These are phyloP conservation scores for Chrysochromulina tobinii DNA, from an alignment of 78 protist genomes.

Conservation along the genomic window DNA sequence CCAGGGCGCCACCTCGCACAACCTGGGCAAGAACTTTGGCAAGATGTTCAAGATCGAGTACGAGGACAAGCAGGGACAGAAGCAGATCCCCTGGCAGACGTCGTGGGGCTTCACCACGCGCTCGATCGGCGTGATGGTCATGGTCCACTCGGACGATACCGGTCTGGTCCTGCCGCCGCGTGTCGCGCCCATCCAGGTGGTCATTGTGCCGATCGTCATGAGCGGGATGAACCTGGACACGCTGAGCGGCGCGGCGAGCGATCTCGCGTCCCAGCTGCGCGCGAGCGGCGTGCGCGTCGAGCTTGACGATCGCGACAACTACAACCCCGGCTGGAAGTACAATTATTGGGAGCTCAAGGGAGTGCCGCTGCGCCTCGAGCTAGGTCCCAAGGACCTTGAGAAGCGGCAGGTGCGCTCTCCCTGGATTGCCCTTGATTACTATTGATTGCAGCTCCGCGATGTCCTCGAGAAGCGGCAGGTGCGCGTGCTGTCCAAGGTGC, in stretches of 20 bases:
- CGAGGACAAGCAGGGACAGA: conserved; percentile 53
- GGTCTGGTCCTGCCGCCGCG: conserved; percentile 98
- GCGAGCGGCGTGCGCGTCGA: conserved; percentile 77
- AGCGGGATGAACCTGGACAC: not conserved
- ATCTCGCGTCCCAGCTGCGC: conserved; percentile 27
- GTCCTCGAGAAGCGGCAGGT: too few species aligned
- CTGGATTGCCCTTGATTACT: too few species aligned
- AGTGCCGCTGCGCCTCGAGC: conserved; percentile 93
- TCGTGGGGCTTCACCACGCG: conserved; percentile 98
- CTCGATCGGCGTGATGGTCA: conserved; percentile 63
- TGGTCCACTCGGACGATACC: conserved; percentile 96
- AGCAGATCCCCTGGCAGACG: conserved; percentile 84
- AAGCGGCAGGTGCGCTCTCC: not conserved
- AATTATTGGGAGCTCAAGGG: conserved; percentile 94
- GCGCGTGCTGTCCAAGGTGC: too few species aligned
- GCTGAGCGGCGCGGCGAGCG: not conserved
- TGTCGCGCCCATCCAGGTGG: conserved; percentile 90
- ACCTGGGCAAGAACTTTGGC: conserved; percentile 96
- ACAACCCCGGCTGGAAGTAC: conserved; percentile 91
- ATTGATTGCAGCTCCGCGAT: too few species aligned
- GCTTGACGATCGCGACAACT: conserved; percentile 72
- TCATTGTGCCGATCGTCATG: conserved; percentile 38
- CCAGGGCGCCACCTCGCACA: conserved; percentile 93
- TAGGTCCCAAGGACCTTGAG: conserved; percentile 93
- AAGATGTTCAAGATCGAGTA: conserved; percentile 93